Percentiles rank a stretch among this genome's conserved stretches.
These are phyloP conservation scores for Eucalyptus curtisii DNA, from an alignment of 345 rosid species.

Conservation along the genomic window DNA sequence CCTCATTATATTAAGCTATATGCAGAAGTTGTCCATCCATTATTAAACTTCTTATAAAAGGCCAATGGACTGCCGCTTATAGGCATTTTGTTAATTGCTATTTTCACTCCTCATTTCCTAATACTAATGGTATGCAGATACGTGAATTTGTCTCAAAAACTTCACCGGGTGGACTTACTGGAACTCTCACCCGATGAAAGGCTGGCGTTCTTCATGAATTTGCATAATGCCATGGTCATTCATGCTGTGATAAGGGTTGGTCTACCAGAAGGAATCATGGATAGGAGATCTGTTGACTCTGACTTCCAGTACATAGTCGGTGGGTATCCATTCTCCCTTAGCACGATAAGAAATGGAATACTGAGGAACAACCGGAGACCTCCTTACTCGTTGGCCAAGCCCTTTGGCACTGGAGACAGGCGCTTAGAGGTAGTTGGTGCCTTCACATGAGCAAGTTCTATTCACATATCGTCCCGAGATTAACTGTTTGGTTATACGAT, in stretches of 20 bases:
- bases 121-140: conserved; percentile 29
- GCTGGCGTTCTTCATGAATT: conserved; percentile 70
- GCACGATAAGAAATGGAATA: conserved; percentile 54
- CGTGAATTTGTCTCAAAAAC: conserved; percentile 46
- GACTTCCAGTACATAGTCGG: conserved; percentile 77
- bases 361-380: conserved; percentile 49
- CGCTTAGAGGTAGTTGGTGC: conserved; percentile 41
- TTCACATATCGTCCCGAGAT: background rate
- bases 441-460: background rate
- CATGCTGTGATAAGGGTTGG: conserved; percentile 73
- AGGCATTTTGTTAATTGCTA: background rate
- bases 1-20: background rate
- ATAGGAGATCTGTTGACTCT: conserved; percentile 49
- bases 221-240: conserved; percentile 88
- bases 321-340: conserved; percentile 60
- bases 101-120: background rate
- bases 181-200: conserved; percentile 45
- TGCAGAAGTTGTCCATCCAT: background rate
- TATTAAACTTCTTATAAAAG: background rate
- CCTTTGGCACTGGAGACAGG: conserved; percentile 34
- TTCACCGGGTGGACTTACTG: conserved; percentile 60
- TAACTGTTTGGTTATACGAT: background rate
- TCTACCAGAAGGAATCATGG: conserved; percentile 49
- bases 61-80: background rate
- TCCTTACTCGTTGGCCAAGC: conserved; percentile 48